Evolutionary conservation across 2,329 filamentous ascomycete species (phyloP).

Genomic region (Fusarium haematococcum): DNA sequence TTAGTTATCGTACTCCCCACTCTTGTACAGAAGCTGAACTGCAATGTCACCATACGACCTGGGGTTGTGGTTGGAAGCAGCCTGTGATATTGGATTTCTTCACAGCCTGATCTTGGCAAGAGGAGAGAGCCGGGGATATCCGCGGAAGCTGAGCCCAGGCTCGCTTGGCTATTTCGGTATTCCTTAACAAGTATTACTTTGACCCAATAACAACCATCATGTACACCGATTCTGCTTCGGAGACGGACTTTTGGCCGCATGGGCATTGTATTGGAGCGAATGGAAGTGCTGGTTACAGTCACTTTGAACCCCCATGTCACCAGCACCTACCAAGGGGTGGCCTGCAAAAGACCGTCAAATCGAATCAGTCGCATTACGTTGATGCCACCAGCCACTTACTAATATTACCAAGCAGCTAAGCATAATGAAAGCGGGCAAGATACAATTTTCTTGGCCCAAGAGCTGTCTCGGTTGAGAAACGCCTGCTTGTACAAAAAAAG

Average conservation of each 20-base stretch:
- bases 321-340: no score
- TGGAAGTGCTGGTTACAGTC: no score
- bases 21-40: not conserved
- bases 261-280: not conserved
- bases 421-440: no score
- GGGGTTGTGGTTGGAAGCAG: not conserved
- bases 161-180: not conserved
- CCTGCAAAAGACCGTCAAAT: no score
- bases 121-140: not conserved
- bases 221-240: not conserved
- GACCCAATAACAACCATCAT: not conserved
- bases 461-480: not conserved
- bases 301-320: no score
- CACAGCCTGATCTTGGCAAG: not conserved
- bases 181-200: not conserved
- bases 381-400: no score
- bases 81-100: not conserved
- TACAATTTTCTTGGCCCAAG: not conserved
- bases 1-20: not conserved
- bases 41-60: not conserved
- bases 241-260: not conserved
- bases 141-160: not conserved
- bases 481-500: not conserved
- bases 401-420: no score
- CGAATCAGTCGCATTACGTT: no score